A percentile compares a stretch with the other conserved stretches of the same genome.
Evolutionary conservation across 768 basidiomycete species (phyloP).

Genomic region (Naematelia aurantialba): DNA sequence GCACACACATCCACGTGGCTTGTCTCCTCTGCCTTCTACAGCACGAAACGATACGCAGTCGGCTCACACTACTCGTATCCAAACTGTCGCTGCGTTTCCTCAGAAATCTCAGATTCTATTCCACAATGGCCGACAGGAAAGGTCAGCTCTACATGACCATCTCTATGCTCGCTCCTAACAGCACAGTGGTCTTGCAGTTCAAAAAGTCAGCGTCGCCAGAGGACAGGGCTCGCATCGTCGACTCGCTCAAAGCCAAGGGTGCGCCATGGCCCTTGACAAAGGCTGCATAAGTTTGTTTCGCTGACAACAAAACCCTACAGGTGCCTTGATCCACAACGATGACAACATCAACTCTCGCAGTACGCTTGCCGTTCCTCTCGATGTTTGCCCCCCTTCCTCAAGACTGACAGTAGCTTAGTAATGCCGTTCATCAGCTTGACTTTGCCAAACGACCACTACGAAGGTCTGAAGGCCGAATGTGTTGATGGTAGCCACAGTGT

Average conservation of each 20-base stretch:
- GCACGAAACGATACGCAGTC: constrained; percentile 22
- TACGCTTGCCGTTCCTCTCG: constrained; percentile 13
- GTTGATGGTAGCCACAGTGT: constrained; percentile 64
- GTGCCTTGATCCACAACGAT: constrained; percentile 24
- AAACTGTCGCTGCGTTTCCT: neutral
- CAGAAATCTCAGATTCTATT: neutral
- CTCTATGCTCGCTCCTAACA: neutral
- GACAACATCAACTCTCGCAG: constrained; percentile 34
- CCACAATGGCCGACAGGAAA: constrained; percentile 6
- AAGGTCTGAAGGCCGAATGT: constrained; percentile 23
- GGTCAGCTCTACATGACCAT: neutral
- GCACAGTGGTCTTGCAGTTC: constrained; percentile 38
- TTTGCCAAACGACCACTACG: constrained; percentile 27
- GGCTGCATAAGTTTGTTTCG: neutral
- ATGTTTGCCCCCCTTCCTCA: constrained; percentile 1
- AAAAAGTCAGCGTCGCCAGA: constrained; percentile 34
- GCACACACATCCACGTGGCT: neutral
- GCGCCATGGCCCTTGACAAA: no score
- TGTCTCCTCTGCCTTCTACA: constrained; percentile 3
- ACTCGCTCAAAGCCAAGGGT: constrained; percentile 32
- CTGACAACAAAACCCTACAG: constrained; percentile 1
- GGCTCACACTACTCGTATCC: constrained; percentile 8
- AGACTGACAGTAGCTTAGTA: constrained; percentile 17
- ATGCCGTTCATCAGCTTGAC: constrained; percentile 35
- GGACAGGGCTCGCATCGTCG: constrained; percentile 29